A percentile compares a stretch with the other conserved stretches of the same genome.
phyloP scores from a whole-genome alignment of 2,329 filamentous ascomycete genomes.

The Purpureocillium takamizusanense region DNA sequence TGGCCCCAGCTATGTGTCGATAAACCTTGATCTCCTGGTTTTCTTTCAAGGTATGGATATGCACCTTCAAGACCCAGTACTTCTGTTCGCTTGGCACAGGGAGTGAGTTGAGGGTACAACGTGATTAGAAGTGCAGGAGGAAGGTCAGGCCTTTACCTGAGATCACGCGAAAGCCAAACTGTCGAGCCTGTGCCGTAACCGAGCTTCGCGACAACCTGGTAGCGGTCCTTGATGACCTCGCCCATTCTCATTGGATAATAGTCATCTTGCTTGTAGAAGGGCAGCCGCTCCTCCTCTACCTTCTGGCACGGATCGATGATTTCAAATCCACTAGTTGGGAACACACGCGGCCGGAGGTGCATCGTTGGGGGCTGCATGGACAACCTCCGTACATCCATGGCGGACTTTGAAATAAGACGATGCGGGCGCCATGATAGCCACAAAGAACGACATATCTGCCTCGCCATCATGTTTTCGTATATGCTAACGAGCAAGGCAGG shows the following conservation, averaged over 20 bases:
- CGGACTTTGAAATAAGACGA: too few relatives aligned
- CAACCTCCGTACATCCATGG: too few relatives aligned
- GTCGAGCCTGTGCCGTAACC: constrained; percentile 31
- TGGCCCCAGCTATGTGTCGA: constrained; percentile 14
- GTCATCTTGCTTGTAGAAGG: constrained; percentile 14
- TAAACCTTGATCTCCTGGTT: constrained; percentile 22
- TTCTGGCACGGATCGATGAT: constrained; percentile 6
- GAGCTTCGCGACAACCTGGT: constrained; percentile 30
- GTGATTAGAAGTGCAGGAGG: not conserved
- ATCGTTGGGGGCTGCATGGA: too few relatives aligned
- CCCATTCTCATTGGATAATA: constrained; percentile 28
- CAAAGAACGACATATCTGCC: too few relatives aligned
- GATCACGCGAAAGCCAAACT: constrained; percentile 31
- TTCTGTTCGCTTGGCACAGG: constrained; percentile 8
- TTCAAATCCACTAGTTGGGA: constrained; percentile 9
- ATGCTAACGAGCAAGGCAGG: too few relatives aligned
- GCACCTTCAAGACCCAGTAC: constrained; percentile 24
- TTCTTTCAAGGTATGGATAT: constrained; percentile 16
- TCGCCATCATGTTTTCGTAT: too few relatives aligned
- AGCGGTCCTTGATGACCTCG: constrained; percentile 20
- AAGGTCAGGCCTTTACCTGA: constrained; percentile 8
- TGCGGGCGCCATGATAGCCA: too few relatives aligned
- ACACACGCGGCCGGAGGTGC: constrained; percentile 6
- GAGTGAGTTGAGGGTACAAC: not conserved
- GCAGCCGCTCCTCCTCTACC: constrained; percentile 19